Conservation (phyloP, 164 flowering plant species). For the Liriodendron chinense region DNA sequence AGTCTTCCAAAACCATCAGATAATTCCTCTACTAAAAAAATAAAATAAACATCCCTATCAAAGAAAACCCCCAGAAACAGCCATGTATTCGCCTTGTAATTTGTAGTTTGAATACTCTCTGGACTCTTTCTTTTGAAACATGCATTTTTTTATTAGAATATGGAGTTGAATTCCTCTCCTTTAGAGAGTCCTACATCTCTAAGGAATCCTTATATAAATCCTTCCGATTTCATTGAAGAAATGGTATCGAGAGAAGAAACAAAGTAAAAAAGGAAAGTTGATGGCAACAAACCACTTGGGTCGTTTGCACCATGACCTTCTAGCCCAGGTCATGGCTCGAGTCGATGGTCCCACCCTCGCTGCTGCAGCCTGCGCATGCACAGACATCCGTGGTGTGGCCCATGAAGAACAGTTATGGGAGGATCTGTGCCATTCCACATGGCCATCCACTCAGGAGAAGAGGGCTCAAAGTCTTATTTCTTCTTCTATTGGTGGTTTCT, state of each 20-base stretch:
- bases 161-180: not conserved
- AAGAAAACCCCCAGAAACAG: too few species aligned
- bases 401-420: conserved; percentile 19
- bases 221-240: too few species aligned
- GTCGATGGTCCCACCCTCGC: conserved; percentile 29
- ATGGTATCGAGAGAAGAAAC: not conserved
- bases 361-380: conserved; percentile 24
- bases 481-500: conserved; percentile 6
- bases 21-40: too few species aligned
- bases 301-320: conserved; percentile 15
- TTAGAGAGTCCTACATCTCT: not conserved
- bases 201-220: too few species aligned
- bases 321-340: conserved; percentile 19
- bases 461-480: conserved; percentile 11
- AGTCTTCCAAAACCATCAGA: too few species aligned
- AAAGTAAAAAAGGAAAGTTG: not conserved
- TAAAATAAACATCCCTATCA: too few species aligned
- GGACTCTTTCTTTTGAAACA: not conserved
- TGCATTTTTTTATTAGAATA: not conserved
- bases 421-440: conserved; percentile 19
- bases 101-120: not conserved
- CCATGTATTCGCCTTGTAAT: too few species aligned
- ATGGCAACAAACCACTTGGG: not conserved
- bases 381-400: conserved; percentile 13
- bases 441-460: conserved; percentile 29